phyloP scores from a whole-genome alignment of 805 yeast genomes.

The Myxozyma geophila region DNA sequence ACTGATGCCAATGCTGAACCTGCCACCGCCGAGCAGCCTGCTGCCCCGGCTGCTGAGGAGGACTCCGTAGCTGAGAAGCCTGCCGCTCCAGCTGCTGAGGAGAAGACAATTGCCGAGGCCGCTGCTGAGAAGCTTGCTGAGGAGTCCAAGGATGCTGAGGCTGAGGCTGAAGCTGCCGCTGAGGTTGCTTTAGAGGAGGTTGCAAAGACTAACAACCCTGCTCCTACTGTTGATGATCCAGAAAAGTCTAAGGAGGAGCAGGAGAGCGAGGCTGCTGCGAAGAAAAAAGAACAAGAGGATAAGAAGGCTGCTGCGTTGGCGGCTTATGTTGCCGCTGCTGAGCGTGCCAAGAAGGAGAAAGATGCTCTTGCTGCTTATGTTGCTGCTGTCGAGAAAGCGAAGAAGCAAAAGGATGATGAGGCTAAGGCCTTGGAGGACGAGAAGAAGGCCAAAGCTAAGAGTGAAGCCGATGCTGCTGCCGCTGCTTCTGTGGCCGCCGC shows the following conservation, averaged over 20 bases:
- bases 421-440: neutral
- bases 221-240: constrained; percentile 11
- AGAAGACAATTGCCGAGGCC: constrained; percentile 9
- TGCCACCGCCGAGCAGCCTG: constrained; percentile 11
- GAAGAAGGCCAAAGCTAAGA: neutral
- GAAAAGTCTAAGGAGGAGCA: constrained; percentile 8
- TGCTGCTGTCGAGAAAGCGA: constrained; percentile 20
- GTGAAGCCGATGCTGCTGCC: constrained; percentile 6
- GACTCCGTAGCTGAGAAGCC: neutral
- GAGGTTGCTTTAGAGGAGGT: constrained; percentile 11
- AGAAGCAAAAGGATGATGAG: constrained; percentile 11
- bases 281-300: constrained; percentile 15
- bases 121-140: constrained; percentile 16
- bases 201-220: constrained; percentile 2
- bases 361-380: constrained; percentile 16
- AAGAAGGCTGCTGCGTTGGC: constrained; percentile 20
- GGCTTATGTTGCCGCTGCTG: constrained; percentile 23
- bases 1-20: constrained; percentile 14
- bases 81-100: constrained; percentile 1
- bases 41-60: constrained; percentile 1
- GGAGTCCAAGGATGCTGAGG: constrained; percentile 15
- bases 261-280: constrained; percentile 13
- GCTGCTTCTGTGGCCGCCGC: constrained; percentile 4
- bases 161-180: constrained; percentile 19
- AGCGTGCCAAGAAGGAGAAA: constrained; percentile 17